Base-by-base conservation (phyloP, 768 basidiomycete species). In the Candolleomyces aberdarensis region DNA sequence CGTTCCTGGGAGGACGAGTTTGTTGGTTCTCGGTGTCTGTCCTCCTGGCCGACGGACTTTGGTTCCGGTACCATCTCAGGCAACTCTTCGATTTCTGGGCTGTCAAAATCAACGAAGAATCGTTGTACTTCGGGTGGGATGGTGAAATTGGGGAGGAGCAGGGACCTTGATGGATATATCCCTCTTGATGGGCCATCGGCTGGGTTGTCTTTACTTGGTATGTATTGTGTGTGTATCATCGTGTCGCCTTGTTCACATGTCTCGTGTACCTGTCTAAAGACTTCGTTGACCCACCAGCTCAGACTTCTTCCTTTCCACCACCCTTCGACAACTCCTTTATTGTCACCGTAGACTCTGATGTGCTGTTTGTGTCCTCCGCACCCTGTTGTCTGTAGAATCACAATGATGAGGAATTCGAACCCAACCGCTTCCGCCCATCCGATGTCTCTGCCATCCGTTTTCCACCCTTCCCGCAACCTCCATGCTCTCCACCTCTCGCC, bases 351-450 rank as follows among this genome's bases (percentile, higher is more conserved):
- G 11, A 75, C 58, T 22, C 63, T 65, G 64, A 72, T 58, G 46
- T 69, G 58, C 1, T 31, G 20, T 6, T 14, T 19, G 10, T 41
- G 10, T 13, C 36, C 17, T 22, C 51, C 17, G 13, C 14, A 6
- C 22, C 7, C 14, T 9, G 17, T 20, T 5, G 19, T 36, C 36
- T 15, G 55, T 29, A 20, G 13, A 3, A 59, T 61, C 1, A 67
- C 53, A 0, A 13, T 50, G 39, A 74, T 59, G 43, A 80, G 74
- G 17, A 80, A 62, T 39, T 80, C 70, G 57, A 83, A 75, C 0
- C 75, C 74, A 7, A 80, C 60, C 0, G 75, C 75, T 61, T 83
- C 78, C 0, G 78, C 79, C 79, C 80, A 83, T 0, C 66, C 66
- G 58, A 82, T 82, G 64, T 80, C 75, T 4, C 70, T 48, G 6